phyloP scores from a whole-genome alignment of 1,284 basidiomycete species.

The Ganoderma multipileum region DNA sequence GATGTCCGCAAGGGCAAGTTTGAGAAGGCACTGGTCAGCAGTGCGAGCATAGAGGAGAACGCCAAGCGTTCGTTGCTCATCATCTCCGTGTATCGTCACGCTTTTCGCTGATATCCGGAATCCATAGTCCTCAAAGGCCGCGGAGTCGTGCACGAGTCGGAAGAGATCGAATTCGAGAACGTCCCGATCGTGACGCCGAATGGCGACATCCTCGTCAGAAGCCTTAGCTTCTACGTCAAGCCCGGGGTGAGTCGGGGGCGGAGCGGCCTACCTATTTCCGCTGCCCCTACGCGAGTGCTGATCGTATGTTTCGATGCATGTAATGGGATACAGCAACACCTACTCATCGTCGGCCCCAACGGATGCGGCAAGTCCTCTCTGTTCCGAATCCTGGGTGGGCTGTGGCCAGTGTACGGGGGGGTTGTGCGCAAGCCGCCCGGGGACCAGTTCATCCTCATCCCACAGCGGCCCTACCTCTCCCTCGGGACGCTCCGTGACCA shows the following conservation, averaged over 20 bases:
- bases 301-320: background rate
- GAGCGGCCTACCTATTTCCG: background rate
- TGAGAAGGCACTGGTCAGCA: constrained; percentile 87
- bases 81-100: background rate
- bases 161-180: constrained; percentile 90
- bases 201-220: constrained; percentile 88
- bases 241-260: constrained; percentile 70
- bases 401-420: constrained; percentile 98
- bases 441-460: constrained; percentile 92
- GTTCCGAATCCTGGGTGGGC: constrained; percentile 94
- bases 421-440: constrained; percentile 93
- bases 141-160: constrained; percentile 83
- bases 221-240: constrained; percentile 89
- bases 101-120: background rate
- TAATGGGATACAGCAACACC: constrained; percentile 67
- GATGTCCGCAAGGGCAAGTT: constrained; percentile 88
- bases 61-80: constrained; percentile 65
- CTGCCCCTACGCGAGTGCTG: background rate
- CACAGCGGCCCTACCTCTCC: constrained; percentile 94
- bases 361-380: constrained; percentile 91
- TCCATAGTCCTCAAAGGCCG: constrained; percentile 77
- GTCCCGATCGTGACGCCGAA: constrained; percentile 98
- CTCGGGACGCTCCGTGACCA: constrained; percentile 95
- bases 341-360: constrained; percentile 93
- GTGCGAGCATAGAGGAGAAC: constrained; percentile 80